A percentile compares a stretch with the other conserved stretches of the same genome.
Evolutionary conservation across 1,284 basidiomycete species (phyloP).

Genomic region (Puccinia hordei): DNA sequence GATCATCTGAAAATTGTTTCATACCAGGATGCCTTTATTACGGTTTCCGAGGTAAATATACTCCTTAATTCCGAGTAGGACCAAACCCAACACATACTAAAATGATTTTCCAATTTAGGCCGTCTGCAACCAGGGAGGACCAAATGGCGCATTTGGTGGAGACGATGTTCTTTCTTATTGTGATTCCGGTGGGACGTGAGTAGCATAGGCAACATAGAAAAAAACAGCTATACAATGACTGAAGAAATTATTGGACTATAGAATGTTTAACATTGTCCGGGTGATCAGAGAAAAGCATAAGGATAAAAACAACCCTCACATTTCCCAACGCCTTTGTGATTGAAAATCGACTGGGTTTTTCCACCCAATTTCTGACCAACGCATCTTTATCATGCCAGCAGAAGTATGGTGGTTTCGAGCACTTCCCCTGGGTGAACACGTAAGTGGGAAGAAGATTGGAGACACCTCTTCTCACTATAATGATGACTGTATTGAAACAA

Average conservation of each 20-base stretch:
- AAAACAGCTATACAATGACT: no score
- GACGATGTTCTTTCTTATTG: constrained; percentile 39
- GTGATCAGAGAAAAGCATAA: not conserved
- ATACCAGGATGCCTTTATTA: constrained; percentile 39
- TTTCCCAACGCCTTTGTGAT: constrained; percentile 40
- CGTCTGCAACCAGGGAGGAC: constrained; percentile 39
- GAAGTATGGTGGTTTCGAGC: constrained; percentile 42
- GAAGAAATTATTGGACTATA: no score
- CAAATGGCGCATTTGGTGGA: constrained; percentile 35
- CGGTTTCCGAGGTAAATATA: constrained; percentile 23
- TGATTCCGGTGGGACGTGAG: constrained; percentile 46
- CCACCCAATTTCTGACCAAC: constrained; percentile 47
- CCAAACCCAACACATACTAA: not conserved
- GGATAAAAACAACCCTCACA: not conserved
- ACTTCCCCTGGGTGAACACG: constrained; percentile 37
- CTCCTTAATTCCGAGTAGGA: no score
- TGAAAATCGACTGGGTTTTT: constrained; percentile 37
- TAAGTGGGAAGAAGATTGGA: constrained; percentile 4
- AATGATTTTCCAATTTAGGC: constrained; percentile 11
- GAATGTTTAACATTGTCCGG: constrained; percentile 47
- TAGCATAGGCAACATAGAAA: no score
- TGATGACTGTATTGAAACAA: no score
- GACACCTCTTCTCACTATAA: no score
- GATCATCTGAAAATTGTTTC: not conserved
- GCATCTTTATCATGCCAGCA: constrained; percentile 40